These are phyloP conservation scores for Clavariopsis aquatica DNA, from an alignment of 495 filamentous ascomycete species.

Conservation along the genomic window DNA sequence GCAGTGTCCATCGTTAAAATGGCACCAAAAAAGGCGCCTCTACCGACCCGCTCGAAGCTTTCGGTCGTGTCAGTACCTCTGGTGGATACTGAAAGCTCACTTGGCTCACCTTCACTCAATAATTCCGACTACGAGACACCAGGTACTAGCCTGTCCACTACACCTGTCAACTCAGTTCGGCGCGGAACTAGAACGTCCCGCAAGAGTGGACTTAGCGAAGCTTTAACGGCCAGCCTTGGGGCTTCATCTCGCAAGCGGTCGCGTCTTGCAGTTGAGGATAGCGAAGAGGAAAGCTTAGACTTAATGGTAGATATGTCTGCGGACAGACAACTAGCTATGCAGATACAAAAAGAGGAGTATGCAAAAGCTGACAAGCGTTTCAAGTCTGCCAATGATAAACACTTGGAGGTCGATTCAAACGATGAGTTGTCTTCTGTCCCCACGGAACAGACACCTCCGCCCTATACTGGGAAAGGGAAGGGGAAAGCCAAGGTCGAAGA, in stretches of 20 bases:
- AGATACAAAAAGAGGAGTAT: slow-evolving; percentile 66
- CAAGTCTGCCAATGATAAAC: slow-evolving; percentile 25
- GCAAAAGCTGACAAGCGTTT: slow-evolving; percentile 40
- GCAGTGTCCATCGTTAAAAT: slow-evolving; percentile 27
- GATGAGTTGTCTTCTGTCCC: slow-evolving; percentile 22
- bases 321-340: slow-evolving; percentile 60
- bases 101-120: slow-evolving; percentile 44
- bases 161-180: slow-evolving; percentile 49
- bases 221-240: slow-evolving; percentile 11
- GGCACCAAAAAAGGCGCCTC: slow-evolving; percentile 10
- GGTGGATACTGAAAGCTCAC: slow-evolving; percentile 30
- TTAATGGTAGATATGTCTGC: slow-evolving; percentile 44
- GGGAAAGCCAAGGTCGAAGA: slow-evolving; percentile 30
- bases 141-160: slow-evolving; percentile 68
- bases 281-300: slow-evolving; percentile 41
- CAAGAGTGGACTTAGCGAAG: slow-evolving; percentile 34
- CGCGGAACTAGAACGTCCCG: slow-evolving; percentile 40
- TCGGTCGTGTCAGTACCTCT: slow-evolving; percentile 13
- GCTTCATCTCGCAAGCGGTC: slow-evolving; percentile 33
- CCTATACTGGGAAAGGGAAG: slow-evolving; percentile 32
- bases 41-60: background rate
- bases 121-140: slow-evolving; percentile 71
- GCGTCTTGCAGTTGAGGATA: slow-evolving; percentile 43
- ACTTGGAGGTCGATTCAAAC: slow-evolving; percentile 31
- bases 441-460: background rate